Base-by-base conservation (phyloP, 768 basidiomycete species). In the Rhodotorula toruloides region DNA sequence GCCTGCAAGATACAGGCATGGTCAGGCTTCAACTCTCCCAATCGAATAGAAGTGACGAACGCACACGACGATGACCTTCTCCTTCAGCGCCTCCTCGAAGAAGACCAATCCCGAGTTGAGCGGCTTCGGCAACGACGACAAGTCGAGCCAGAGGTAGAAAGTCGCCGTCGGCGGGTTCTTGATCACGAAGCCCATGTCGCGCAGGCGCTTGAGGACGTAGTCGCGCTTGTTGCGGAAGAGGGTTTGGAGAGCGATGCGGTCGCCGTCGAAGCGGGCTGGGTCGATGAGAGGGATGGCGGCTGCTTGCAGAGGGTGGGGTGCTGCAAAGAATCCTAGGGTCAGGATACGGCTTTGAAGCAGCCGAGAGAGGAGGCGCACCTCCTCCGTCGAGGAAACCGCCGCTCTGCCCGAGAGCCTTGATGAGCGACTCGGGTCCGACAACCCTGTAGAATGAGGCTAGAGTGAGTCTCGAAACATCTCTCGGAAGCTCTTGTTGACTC, bases 311-410 rank as follows among this genome's bases (percentile, higher is more conserved):
- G 22, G 37, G 42, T 68, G 63, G 36, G 54, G 68, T 44, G 55
- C 63, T 58, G 63, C 21, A 43, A 21, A 32, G 34, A 36, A 9
- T 42, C 25, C 11, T 32, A 11, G n/a, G 22, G 31, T 31, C 9
- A 36, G 59, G 19, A 13, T 25, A 49, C 5, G 13, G 31, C n/a
- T 1, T 9, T 36, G 13, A 10, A 36, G 19, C 19, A 29, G 7
- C 8, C 7, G 21, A 12, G 22, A 21, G 87, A 21, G 16, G 27
- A 44, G 58, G 22, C 54, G 31, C 42, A 50, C 55, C 90, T 62
- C 93, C 93, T 25, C 93, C 93, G 73, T 97, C 93, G 61, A 97
- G 80, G 85, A 91, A 96, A 14, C 89, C 91, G 80, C 87, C 89
- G 31, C 88, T 88, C 75, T 97, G 93, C n/a, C 89, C 90, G 47